These are phyloP conservation scores for Agroathelia rolfsii DNA, from an alignment of 1,284 basidiomycete genomes.

Conservation along the genomic window DNA sequence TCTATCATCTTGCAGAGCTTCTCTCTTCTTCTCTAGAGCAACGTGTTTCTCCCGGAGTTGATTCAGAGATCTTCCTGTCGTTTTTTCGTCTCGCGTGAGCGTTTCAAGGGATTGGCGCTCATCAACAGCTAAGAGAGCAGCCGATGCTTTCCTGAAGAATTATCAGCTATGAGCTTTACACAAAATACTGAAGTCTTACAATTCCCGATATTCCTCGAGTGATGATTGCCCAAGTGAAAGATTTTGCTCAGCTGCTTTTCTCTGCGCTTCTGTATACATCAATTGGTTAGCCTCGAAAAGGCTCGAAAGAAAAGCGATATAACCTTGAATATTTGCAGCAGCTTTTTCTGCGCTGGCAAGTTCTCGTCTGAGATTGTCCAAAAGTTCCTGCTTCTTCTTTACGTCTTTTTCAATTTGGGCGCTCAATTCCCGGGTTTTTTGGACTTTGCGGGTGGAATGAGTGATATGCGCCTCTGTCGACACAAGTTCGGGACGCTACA, in stretches of 20 bases:
- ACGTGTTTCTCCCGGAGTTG: constrained; percentile 63
- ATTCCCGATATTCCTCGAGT: constrained; percentile 77
- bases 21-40: constrained; percentile 51
- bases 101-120: constrained; percentile 85
- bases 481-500: constrained; percentile 72
- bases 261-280: constrained; percentile 55
- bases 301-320: background rate
- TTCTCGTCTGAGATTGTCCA: constrained; percentile 54
- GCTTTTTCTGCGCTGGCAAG: constrained; percentile 58
- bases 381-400: constrained; percentile 48
- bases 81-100: constrained; percentile 78
- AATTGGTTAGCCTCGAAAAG: constrained; percentile 4
- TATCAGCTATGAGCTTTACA: constrained; percentile 3
- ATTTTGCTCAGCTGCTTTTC: constrained; percentile 65
- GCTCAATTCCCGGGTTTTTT: no score
- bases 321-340: constrained; percentile 73
- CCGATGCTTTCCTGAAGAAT: constrained; percentile 56
- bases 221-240: constrained; percentile 76
- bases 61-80: constrained; percentile 51
- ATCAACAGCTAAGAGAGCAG: constrained; percentile 70
- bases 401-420: no score
- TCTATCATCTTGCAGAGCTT: constrained; percentile 55
- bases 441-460: constrained; percentile 72
- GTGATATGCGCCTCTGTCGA: constrained; percentile 80
- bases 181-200: constrained; percentile 43